Evolutionary conservation across 208 protist genomes (phyloP).

Genomic region (Strigomonas galati): DNA sequence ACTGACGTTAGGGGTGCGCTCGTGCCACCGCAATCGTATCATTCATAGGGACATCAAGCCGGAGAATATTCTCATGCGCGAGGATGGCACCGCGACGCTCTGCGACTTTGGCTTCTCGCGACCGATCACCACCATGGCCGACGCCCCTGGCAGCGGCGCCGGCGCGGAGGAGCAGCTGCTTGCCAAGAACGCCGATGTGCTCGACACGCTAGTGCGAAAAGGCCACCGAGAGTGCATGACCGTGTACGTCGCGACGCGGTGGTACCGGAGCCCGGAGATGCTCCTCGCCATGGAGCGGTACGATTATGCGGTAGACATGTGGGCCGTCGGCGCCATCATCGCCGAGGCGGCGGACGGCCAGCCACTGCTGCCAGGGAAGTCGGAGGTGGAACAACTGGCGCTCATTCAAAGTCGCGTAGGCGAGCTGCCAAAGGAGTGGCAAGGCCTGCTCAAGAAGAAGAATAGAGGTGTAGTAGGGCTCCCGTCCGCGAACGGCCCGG

Average conservation of each 20-base stretch:
- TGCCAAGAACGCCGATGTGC: not conserved
- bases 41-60: slow-evolving; percentile 93
- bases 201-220: slow-evolving; percentile 30
- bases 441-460: not conserved
- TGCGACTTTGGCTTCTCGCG: slow-evolving; percentile 92
- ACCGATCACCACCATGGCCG: slow-evolving; percentile 23
- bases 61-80: slow-evolving; percentile 84
- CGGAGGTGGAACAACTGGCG: slow-evolving; percentile 81
- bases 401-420: slow-evolving; percentile 79
- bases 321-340: slow-evolving; percentile 90
- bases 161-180: not conserved
- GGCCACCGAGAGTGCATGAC: slow-evolving; percentile 55
- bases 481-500: not conserved
- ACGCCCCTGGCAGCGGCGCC: not conserved
- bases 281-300: slow-evolving; percentile 81
- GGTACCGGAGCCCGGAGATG: slow-evolving; percentile 93
- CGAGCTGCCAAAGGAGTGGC: not conserved
- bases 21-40: slow-evolving; percentile 88
- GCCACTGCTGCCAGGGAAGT: slow-evolving; percentile 83
- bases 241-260: slow-evolving; percentile 91
- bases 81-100: slow-evolving; percentile 56
- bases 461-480: too few relatives aligned
- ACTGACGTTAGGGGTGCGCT: slow-evolving; percentile 82
- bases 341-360: slow-evolving; percentile 77
- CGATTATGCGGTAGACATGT: slow-evolving; percentile 84